Base-by-base conservation (phyloP, 495 filamentous ascomycete genomes). In the Penicillium cosmopolitanum region DNA sequence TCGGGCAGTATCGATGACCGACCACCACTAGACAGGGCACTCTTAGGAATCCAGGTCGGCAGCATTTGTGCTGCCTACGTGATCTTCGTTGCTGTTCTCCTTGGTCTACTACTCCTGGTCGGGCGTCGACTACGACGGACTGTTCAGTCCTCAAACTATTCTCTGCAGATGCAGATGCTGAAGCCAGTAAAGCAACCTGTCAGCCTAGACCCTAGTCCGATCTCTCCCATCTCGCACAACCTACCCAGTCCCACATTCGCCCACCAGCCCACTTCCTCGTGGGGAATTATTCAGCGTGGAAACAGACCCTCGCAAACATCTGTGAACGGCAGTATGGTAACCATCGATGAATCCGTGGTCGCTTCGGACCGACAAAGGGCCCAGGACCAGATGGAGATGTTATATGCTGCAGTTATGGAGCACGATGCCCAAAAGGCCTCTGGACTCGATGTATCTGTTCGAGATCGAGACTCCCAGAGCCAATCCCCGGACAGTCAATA, bases 321-420 rank as follows among this genome's bases (percentile, higher is more conserved):
- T 51, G 70, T 69, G 54, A 77, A 77, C 71, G 69, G 73, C 61
- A 86, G 82, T 55, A 78, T 84, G 53, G 72, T 77, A 31, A 86
- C 83, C 11, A 86, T 96, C 54, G 93, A 97, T 71, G 84, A 87
- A 53, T 82, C 82, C 44, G 84, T 96, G 31, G 82, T 96, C 28
- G 83, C 87, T 36, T 79, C 81, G 57, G 91, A 96, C 75, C 84
- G 83, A 60, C 84, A 81, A 61, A 83, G 85, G 71, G 85, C 88
- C 67, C 87, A 93, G 69, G 79, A 84, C 58, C 87, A 96, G 68
- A 86, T 97, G 76, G 92, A 95, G 69, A 87, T 90, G 71, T 85
- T 97, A 65, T 97, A 97, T 69, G 90, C 86, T 51, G 88, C 92
- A 46, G 93, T 96, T 59, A 89, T 96, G 89, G 91, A 90, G 74